These are phyloP conservation scores for Trichosporon faecale DNA, from an alignment of 1,284 basidiomycete genomes.

Conservation along the genomic window DNA sequence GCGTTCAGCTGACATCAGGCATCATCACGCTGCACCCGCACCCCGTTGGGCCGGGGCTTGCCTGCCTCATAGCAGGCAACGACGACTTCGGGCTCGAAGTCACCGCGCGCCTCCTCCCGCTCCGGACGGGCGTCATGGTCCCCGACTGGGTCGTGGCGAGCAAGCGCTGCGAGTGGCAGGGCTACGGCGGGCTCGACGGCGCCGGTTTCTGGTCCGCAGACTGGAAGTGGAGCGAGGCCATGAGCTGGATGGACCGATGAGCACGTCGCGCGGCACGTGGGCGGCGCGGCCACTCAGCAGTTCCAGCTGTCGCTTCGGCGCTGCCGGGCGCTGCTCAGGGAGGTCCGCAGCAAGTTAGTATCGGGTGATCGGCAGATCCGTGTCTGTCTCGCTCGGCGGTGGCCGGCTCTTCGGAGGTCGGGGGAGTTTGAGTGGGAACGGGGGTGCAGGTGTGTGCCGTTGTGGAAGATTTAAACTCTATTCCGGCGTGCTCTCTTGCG, in stretches of 20 bases:
- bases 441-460: background rate
- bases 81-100: slow-evolving; percentile 63
- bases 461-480: slow-evolving; percentile 6
- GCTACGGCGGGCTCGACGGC: slow-evolving; percentile 67
- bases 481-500: background rate
- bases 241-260: slow-evolving; percentile 46
- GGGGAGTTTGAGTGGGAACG: background rate
- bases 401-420: background rate
- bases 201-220: slow-evolving; percentile 51
- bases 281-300: background rate
- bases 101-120: slow-evolving; percentile 67
- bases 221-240: slow-evolving; percentile 39
- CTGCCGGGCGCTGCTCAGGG: background rate
- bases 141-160: slow-evolving; percentile 73
- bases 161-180: slow-evolving; percentile 57
- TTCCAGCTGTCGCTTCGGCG: background rate
- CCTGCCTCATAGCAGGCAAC: slow-evolving; percentile 63
- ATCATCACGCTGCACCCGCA: slow-evolving; percentile 68
- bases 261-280: background rate
- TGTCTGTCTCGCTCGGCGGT: background rate
- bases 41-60: slow-evolving; percentile 53
- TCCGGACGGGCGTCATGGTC: slow-evolving; percentile 65
- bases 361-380: background rate
- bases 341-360: background rate
- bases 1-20: slow-evolving; percentile 50